phyloP scores from a whole-genome alignment of 2,329 filamentous ascomycete species.

The Elsinoe australis region DNA sequence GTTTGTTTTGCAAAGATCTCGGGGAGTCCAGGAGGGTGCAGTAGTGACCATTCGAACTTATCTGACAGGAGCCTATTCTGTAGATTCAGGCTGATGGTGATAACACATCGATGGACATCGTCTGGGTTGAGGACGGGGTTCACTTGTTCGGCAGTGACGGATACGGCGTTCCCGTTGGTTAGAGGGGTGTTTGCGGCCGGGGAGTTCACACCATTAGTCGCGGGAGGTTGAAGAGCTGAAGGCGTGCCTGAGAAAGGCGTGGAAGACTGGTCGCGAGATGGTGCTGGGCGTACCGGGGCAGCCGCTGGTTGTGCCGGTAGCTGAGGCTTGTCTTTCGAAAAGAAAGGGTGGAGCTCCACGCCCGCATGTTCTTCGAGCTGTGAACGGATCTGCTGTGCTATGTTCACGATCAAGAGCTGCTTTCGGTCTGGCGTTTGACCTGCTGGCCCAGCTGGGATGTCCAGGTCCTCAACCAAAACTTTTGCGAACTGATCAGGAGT shows the following conservation, averaged over 20 bases:
- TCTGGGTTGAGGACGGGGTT: constrained; percentile 70
- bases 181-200: constrained; percentile 39
- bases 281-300: constrained; percentile 32
- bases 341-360: constrained; percentile 85
- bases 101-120: constrained; percentile 88
- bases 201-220: constrained; percentile 42
- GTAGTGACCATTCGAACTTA: constrained; percentile 94
- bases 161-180: constrained; percentile 47
- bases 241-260: constrained; percentile 32
- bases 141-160: constrained; percentile 61
- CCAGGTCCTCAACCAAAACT: constrained; percentile 81
- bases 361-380: constrained; percentile 95
- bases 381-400: constrained; percentile 88
- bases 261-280: constrained; percentile 46
- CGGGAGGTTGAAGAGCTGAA: constrained; percentile 35
- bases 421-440: constrained; percentile 37
- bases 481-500: constrained; percentile 96
- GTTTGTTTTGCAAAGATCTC: constrained; percentile 89
- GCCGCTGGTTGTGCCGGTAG: constrained; percentile 26
- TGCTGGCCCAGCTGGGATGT: constrained; percentile 58
- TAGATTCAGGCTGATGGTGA: constrained; percentile 84
- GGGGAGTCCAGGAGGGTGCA: constrained; percentile 84
- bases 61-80: constrained; percentile 89
- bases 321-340: constrained; percentile 50
- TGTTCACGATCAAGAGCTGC: constrained; percentile 61